These are phyloP conservation scores for Ophiostoma novo-ulmi DNA, from an alignment of 2,329 filamentous ascomycete species.

Conservation along the genomic window DNA sequence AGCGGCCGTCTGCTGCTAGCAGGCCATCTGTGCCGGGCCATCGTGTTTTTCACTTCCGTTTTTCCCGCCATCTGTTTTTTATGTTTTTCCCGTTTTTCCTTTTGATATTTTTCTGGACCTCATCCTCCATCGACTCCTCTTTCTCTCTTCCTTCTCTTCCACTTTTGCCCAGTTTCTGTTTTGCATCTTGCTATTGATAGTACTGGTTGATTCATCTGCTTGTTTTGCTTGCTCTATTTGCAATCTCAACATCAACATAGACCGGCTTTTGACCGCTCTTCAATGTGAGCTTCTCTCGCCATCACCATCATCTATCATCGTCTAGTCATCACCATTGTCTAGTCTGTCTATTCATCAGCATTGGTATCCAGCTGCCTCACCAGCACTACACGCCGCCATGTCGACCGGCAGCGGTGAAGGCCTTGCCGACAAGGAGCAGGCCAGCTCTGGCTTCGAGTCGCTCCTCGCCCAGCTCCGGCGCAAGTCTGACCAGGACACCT, in stretches of 20 bases:
- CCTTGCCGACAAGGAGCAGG: conserved; percentile 29
- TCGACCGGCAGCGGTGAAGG: conserved; percentile 23
- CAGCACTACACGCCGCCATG: conserved; percentile 19
- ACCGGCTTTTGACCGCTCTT: neutral
- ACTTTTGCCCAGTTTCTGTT: neutral
- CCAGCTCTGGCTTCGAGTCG: conserved; percentile 37
- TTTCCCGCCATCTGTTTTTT: conserved; percentile 8
- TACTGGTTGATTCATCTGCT: neutral
- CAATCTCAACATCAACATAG: neutral
- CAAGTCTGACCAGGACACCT: conserved; percentile 32
- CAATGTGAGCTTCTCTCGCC: conserved; percentile 6
- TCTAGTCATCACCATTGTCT: neutral
- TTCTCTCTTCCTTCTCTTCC: neutral
- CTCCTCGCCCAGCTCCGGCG: conserved; percentile 41
- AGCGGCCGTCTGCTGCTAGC: conserved; percentile 11
- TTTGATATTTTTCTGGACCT: neutral
- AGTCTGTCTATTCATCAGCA: neutral
- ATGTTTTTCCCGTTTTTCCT: neutral
- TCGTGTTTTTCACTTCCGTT: conserved; percentile 9
- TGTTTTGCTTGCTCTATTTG: neutral
- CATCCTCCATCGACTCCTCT: too few species aligned
- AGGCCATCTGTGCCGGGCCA: neutral
- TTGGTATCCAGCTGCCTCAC: neutral
- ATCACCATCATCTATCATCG: neutral
- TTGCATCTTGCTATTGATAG: neutral